Conservation (phyloP, 768 basidiomycete species). For the Boletus subparvulus region DNA sequence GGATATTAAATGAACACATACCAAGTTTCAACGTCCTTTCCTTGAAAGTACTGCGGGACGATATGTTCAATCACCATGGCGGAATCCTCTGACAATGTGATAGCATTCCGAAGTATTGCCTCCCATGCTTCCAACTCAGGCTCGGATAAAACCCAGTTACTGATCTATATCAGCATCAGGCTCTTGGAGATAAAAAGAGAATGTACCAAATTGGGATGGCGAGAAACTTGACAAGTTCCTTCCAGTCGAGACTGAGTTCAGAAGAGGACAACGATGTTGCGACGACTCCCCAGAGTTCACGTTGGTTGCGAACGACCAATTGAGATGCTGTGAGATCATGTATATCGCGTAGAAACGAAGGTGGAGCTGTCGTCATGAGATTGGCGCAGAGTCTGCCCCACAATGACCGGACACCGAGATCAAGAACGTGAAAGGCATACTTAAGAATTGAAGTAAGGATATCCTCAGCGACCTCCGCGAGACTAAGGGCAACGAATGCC, state of each 20-base stretch:
- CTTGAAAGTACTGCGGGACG: constrained; percentile 11
- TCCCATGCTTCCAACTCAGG: constrained; percentile 46
- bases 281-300: constrained; percentile 49
- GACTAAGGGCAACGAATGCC: constrained; percentile 42
- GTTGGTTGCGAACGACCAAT: constrained; percentile 21
- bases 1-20: constrained; percentile 4
- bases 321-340: constrained; percentile 28
- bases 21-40: constrained; percentile 22
- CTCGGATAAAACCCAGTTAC: constrained; percentile 46
- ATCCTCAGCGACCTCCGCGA: constrained; percentile 44
- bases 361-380: constrained; percentile 44
- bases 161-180: constrained; percentile 21
- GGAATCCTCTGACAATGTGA: constrained; percentile 20
- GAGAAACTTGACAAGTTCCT: constrained; percentile 45
- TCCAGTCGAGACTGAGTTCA: constrained; percentile 35
- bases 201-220: constrained; percentile 48
- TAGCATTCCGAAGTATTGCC: constrained; percentile 32
- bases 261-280: constrained; percentile 35
- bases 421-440: constrained; percentile 40
- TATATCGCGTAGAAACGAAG: constrained; percentile 39
- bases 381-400: constrained; percentile 54
- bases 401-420: constrained; percentile 36
- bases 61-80: constrained; percentile 15
- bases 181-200: neutral
- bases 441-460: constrained; percentile 49